Conservation (phyloP, 2,329 filamentous ascomycete genomes). For the Colletotrichum destructivum region DNA sequence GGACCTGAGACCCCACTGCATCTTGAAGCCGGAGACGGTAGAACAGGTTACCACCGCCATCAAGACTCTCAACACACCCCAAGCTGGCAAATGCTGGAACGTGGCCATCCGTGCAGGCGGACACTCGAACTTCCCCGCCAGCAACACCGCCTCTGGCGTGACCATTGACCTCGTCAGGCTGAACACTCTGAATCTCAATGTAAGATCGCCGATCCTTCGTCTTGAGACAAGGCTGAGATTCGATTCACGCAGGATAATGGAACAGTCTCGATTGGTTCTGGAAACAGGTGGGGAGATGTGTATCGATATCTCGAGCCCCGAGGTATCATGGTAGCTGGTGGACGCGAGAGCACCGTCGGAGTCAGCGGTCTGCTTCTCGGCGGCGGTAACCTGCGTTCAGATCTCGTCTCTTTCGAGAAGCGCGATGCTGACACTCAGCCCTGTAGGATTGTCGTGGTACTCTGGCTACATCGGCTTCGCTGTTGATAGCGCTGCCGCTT, state of each 20-base stretch:
- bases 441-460: constrained; percentile 44
- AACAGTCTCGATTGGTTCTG: constrained; percentile 15
- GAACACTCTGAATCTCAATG: constrained; percentile 1
- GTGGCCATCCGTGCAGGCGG: constrained; percentile 59
- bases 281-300: constrained; percentile 10
- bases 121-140: constrained; percentile 51
- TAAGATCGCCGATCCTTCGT: background rate
- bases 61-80: constrained; percentile 10
- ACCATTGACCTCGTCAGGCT: constrained; percentile 28
- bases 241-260: background rate
- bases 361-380: constrained; percentile 52
- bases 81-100: constrained; percentile 43
- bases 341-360: constrained; percentile 45
- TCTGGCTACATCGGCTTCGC: constrained; percentile 46
- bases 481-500: constrained; percentile 56
- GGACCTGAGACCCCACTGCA: constrained; percentile 25
- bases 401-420: background rate
- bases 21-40: constrained; percentile 25
- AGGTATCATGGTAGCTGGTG: constrained; percentile 44
- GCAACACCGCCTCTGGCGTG: constrained; percentile 48
- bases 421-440: background rate
- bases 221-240: too few species aligned
- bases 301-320: constrained; percentile 40
- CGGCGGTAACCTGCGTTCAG: constrained; percentile 1
- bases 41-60: constrained; percentile 19